Evolutionary conservation across 2,329 filamentous ascomycete species (phyloP).

Genomic region (Remersonia thermophila): DNA sequence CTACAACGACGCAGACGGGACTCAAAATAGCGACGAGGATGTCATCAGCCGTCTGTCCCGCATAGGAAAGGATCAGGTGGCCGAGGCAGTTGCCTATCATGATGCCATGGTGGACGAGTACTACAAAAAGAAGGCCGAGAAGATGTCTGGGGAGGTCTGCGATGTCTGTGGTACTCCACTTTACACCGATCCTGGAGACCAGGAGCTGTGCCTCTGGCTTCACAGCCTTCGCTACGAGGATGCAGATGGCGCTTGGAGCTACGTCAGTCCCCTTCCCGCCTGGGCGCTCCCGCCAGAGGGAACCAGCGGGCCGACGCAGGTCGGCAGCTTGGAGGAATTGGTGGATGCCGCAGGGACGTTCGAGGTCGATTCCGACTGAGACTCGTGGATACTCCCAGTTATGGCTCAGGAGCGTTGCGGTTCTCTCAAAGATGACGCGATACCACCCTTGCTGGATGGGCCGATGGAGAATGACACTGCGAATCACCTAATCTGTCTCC

Average conservation of each 20-base stretch:
- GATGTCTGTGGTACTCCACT: constrained; percentile 73
- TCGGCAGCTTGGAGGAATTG: constrained; percentile 48
- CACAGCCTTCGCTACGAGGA: constrained; percentile 88
- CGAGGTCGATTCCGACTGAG: constrained; percentile 18
- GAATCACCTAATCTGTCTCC: too few relatives aligned
- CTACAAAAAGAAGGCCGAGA: constrained; percentile 82
- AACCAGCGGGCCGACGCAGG: constrained; percentile 56
- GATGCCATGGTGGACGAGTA: constrained; percentile 88
- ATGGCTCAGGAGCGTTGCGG: too few relatives aligned
- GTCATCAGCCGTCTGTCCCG: constrained; percentile 72
- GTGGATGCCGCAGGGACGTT: constrained; percentile 41
- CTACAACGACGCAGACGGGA: constrained; percentile 49
- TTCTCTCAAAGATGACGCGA: too few relatives aligned
- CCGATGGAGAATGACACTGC: too few relatives aligned
- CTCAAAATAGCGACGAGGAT: constrained; percentile 69
- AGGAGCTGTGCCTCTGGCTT: constrained; percentile 87
- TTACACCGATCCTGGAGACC: constrained; percentile 81
- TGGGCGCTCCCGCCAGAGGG: constrained; percentile 80
- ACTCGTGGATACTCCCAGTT: too few relatives aligned
- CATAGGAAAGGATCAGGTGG: constrained; percentile 91
- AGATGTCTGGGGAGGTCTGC: constrained; percentile 77
- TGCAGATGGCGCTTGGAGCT: constrained; percentile 70
- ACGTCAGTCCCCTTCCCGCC: constrained; percentile 67
- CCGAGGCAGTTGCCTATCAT: constrained; percentile 83
- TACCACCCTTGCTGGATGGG: too few relatives aligned